Evolutionary conservation across 1,139 yeast species (phyloP).

Genomic region (Saccharomyces uvarum): DNA sequence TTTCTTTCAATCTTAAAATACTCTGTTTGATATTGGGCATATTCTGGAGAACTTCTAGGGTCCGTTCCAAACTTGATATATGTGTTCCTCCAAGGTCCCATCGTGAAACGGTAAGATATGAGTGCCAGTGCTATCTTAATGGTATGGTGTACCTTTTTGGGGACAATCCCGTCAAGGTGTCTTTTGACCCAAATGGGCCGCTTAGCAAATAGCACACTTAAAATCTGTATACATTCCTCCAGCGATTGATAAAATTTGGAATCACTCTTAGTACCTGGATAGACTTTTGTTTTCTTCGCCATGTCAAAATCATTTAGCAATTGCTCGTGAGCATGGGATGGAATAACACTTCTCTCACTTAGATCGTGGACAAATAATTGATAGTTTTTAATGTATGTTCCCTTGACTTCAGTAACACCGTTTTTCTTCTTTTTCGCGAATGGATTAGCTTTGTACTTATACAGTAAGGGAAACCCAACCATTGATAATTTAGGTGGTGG

Average conservation of each 20-base stretch:
- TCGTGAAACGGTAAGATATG: conserved; percentile 68
- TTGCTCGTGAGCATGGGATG: conserved; percentile 39
- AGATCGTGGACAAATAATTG: conserved; percentile 30
- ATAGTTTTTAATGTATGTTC: conserved; percentile 34
- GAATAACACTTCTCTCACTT: conserved; percentile 32
- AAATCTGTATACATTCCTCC: conserved; percentile 39
- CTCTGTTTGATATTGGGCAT: conserved; percentile 73
- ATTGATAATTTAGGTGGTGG: conserved; percentile 86
- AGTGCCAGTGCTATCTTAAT: conserved; percentile 76
- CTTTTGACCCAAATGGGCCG: conserved; percentile 86
- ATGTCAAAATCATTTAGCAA: conserved; percentile 34
- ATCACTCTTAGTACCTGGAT: conserved; percentile 30
- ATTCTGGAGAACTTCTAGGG: conserved; percentile 51
- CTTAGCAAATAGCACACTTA: conserved; percentile 48
- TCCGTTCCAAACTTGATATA: conserved; percentile 73
- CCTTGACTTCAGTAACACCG: conserved; percentile 41
- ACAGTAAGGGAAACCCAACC: conserved; percentile 66
- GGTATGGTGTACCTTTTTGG: conserved; percentile 43
- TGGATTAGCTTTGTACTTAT: conserved; percentile 56
- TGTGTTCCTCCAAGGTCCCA: conserved; percentile 96
- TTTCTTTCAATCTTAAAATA: conserved; percentile 46
- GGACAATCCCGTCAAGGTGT: conserved; percentile 56
- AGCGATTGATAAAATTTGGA: conserved; percentile 36
- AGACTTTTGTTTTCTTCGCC: conserved; percentile 27
- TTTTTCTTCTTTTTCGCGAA: conserved; percentile 39